A percentile compares a stretch with the other conserved stretches of the same genome.
Evolutionary conservation across 208 protist species (phyloP).

Genomic region (Trichomonas gallinae): DNA sequence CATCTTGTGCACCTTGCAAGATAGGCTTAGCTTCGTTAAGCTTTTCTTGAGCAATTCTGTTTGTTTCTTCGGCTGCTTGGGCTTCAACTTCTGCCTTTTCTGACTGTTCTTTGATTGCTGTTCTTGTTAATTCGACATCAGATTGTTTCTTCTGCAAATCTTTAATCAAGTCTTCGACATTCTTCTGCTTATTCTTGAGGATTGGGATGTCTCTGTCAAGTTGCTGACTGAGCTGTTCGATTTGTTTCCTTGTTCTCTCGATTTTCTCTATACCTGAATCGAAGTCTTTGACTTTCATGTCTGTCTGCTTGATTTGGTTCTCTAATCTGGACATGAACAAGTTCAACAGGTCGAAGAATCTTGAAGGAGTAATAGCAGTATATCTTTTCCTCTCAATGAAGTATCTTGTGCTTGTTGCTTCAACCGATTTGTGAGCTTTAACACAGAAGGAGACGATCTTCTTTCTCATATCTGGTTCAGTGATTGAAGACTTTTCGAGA

Average conservation of each 20-base stretch:
- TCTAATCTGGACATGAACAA: constrained; percentile 81
- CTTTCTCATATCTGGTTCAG: background rate
- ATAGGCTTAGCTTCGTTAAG: background rate
- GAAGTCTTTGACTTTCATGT: background rate
- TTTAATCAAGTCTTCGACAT: background rate
- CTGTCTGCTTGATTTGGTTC: constrained; percentile 63
- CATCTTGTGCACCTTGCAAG: background rate
- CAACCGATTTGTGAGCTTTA: constrained; percentile 59
- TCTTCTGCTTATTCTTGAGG: background rate
- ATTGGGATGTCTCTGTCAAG: background rate
- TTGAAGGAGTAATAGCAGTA: constrained; percentile 93
- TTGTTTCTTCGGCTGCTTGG: background rate
- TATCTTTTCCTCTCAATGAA: constrained; percentile 73
- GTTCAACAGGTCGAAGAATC: constrained; percentile 89
- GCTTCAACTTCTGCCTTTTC: background rate
- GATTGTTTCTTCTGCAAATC: background rate
- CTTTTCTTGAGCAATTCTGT: constrained; percentile 2
- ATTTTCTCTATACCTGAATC: background rate
- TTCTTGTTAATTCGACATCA: background rate
- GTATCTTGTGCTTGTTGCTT: constrained; percentile 72
- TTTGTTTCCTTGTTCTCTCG: background rate
- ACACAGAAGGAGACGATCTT: constrained; percentile 34
- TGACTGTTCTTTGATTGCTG: background rate
- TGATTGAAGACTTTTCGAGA: constrained; percentile 56
- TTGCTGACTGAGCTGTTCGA: background rate